Base-by-base conservation (phyloP, 306 rosid genomes). In the Trifolium repens region DNA sequence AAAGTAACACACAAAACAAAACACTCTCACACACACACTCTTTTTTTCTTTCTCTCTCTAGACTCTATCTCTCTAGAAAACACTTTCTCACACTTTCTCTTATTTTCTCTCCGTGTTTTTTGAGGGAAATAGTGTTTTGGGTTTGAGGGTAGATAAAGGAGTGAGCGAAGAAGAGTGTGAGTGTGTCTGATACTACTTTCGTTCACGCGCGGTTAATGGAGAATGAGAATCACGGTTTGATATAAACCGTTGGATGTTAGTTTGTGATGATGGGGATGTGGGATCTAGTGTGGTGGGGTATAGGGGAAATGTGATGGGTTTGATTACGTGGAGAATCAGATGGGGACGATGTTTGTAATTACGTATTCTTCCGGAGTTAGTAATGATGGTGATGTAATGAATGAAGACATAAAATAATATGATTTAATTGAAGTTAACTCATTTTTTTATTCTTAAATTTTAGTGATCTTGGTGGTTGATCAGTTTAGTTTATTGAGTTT, bases 271-370 rank as follows among this genome's bases (percentile, higher is more conserved):
- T 10, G 2, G 14, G 13, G 80, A 55, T 52, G n/a, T 0, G 57
- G 54, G 7, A 64, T 88, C 84, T 14, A 12, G 72, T 80, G 90
- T 47, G 76, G 55, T 43, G 6, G 16, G 54, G 76, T 67, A 15
- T 72, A 85, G 5, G 49, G n/a, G 30, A 16, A 72, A 67, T 16
- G 0, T 47, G 55, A 46, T 55, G 8, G 61, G 3, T 32, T 4
- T 8, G 72, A 14, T 67, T 37, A 78, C 73, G 69, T 57, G 86
- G 71, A 63, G 76, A 82, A 75, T 75, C 65, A 3, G 24, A 69
- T 70, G 47, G 84, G 68, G 87, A 88, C 83, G 80, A 70, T 58
- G 37, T 58, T 58, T 58, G 64, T 26, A 64, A 8, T 39, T 39
- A 39, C 42, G 42, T 39, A 7, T 7, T 39, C 2, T 35, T 27